Percentiles rank a stretch among this genome's conserved stretches.
These are phyloP conservation scores for Debaryomyces nepalensis DNA, from an alignment of 1,139 yeast species.

Conservation along the genomic window DNA sequence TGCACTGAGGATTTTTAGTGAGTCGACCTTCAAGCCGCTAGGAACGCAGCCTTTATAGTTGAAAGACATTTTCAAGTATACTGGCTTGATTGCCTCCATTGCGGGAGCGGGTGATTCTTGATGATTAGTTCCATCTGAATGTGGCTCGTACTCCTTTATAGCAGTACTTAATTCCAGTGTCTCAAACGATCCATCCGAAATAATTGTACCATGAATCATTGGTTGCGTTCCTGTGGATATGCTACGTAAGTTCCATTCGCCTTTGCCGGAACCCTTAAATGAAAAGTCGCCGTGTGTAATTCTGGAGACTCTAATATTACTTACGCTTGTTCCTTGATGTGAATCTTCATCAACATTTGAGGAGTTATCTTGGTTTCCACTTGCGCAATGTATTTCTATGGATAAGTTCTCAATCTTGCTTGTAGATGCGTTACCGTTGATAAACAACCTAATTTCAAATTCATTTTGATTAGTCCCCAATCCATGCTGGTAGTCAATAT, in stretches of 20 bases:
- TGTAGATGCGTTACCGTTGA: conserved; percentile 54
- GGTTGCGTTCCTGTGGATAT: conserved; percentile 72
- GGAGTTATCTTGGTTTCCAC: conserved; percentile 14
- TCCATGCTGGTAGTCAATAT: conserved; percentile 62
- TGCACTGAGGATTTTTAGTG: conserved; percentile 61
- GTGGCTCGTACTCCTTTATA: conserved; percentile 9
- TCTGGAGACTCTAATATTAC: conserved; percentile 55
- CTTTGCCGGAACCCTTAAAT: conserved; percentile 54
- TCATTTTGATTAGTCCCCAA: conserved; percentile 68
- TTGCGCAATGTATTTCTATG: conserved; percentile 52
- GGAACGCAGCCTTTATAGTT: conserved; percentile 72
- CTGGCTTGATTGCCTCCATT: conserved; percentile 47
- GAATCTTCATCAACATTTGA: conserved; percentile 13
- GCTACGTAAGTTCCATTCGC: conserved; percentile 73
- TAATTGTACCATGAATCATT: conserved; percentile 60
- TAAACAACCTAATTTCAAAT: conserved; percentile 70
- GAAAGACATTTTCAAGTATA: conserved; percentile 57
- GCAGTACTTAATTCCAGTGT: conserved; percentile 11
- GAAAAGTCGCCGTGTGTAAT: conserved; percentile 76
- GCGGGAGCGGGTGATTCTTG: conserved; percentile 8
- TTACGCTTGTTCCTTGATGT: conserved; percentile 16
- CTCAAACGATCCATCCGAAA: conserved; percentile 22
- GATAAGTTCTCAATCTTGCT: conserved; percentile 60
- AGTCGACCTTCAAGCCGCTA: conserved; percentile 73
- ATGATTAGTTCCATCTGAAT: conserved; percentile 17